Evolutionary conservation across 1,139 yeast species (phyloP), one percentile per base, ranked within the genome.

Genomic region (Candida sojae): DNA sequence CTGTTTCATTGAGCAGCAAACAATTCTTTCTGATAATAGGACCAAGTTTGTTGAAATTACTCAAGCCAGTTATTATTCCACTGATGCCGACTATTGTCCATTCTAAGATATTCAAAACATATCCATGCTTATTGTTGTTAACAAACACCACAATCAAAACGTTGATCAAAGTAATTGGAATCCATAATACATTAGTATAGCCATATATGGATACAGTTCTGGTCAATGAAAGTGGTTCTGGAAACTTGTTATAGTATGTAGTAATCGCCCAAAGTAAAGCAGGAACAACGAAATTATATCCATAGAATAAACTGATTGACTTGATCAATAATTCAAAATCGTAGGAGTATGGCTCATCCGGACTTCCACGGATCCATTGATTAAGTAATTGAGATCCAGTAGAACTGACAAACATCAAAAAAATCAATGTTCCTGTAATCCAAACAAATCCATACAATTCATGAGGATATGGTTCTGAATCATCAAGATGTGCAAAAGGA

Each of bases 391-490:
- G 73, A 12, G 77, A 64, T 2, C 77, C 79, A 0, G 96, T 86
- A 35, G 88, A 80, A 46, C 91, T 78, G 50, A 88, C 86, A 68
- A 88, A 89, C 64, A 88, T 73, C 39, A 84, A 71, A 53, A 87
- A 83, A 1, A 88, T 82, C 47, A 88, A 79, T 0, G 96, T 86
- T 0, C 90, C 89, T 10, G 91, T 86, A 42, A 89, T 83, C 96
- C 96, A 89, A 40, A 88, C 72, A 28, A 91, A 87, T 1, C 96
- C 96, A 60, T 88, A 89, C 46, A 89, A 67, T 60, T 89, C 96
- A 2, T 84, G 75, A 5, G 67, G 64, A 10, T 70, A 71, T 23
- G 67, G 67, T 39, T 59, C 59, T 4, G 50, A 54, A 17, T 52
- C 58, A 13, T 53, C 51, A 25, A 60, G 52, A 3, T 63, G 55